Conservation (phyloP, 345 rosid species). For the Laguncularia racemosa region DNA sequence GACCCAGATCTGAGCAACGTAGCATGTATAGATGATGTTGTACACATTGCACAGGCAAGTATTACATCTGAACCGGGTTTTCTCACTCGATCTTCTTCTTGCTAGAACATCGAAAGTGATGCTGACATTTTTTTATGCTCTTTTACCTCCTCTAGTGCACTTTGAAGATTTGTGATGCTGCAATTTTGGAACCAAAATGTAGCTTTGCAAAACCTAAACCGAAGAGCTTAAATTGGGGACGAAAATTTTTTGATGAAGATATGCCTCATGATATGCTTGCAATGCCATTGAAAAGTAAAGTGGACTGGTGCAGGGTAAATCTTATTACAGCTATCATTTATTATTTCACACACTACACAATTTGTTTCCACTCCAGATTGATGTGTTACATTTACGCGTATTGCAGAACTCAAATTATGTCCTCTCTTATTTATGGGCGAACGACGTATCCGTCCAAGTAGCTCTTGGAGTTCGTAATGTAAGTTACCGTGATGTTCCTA, state of each 20-base stretch:
- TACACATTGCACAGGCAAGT: conserved; percentile 10
- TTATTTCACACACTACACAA: background rate
- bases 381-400: background rate
- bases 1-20: conserved; percentile 10
- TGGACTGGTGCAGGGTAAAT: conserved; percentile 28
- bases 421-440: conserved; percentile 28
- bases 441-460: conserved; percentile 21
- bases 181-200: conserved; percentile 28
- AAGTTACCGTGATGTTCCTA: too few relatives aligned
- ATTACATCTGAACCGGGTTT: too few relatives aligned
- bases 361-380: too few relatives aligned
- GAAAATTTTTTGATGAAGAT: conserved; percentile 9
- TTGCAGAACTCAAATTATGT: conserved; percentile 18
- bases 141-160: conserved; percentile 9
- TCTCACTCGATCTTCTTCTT: background rate
- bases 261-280: conserved; percentile 5
- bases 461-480: conserved; percentile 27
- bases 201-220: conserved; percentile 7
- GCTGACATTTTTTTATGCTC: background rate
- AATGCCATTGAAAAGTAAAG: background rate
- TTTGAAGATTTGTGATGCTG: conserved; percentile 7
- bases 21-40: conserved; percentile 12
- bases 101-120: background rate
- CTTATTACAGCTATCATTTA: background rate
- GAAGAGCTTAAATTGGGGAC: conserved; percentile 5